Evolutionary conservation across 345 rosid species (phyloP).

Genomic region (Gossypium raimondii): DNA sequence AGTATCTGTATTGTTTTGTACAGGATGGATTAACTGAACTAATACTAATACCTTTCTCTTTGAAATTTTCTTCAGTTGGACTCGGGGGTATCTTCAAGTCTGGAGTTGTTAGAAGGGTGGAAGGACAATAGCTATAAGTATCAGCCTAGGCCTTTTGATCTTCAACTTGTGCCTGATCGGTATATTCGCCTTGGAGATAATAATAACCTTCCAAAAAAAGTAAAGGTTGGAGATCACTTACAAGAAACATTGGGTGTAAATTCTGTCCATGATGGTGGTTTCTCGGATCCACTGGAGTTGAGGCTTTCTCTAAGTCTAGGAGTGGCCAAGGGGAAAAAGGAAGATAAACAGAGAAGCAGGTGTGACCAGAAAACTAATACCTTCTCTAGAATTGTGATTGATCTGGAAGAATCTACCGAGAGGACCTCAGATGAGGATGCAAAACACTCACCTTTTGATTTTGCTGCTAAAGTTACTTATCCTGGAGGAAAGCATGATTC

Average conservation of each 20-base stretch:
- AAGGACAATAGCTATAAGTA: constrained; percentile 12
- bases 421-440: background rate
- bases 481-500: constrained; percentile 17
- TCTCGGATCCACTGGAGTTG: constrained; percentile 28
- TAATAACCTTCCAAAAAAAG: constrained; percentile 18
- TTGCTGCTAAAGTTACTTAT: constrained; percentile 5
- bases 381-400: constrained; percentile 21
- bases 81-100: constrained; percentile 1
- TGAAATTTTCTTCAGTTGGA: constrained; percentile 30
- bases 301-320: constrained; percentile 38
- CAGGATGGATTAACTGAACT: background rate
- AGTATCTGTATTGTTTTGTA: background rate
- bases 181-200: constrained; percentile 21
- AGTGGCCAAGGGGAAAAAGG: constrained; percentile 19
- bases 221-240: constrained; percentile 14
- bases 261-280: background rate
- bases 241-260: background rate
- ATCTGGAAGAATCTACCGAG: constrained; percentile 37
- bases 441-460: constrained; percentile 1
- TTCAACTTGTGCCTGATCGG: constrained; percentile 34
- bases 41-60: background rate
- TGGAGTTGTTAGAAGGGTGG: constrained; percentile 17
- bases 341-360: constrained; percentile 10
- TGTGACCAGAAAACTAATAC: constrained; percentile 21
- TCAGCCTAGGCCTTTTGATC: constrained; percentile 25